Conservation (phyloP, 2,329 filamentous ascomycete genomes). For the Paecilomyces fulvus region DNA sequence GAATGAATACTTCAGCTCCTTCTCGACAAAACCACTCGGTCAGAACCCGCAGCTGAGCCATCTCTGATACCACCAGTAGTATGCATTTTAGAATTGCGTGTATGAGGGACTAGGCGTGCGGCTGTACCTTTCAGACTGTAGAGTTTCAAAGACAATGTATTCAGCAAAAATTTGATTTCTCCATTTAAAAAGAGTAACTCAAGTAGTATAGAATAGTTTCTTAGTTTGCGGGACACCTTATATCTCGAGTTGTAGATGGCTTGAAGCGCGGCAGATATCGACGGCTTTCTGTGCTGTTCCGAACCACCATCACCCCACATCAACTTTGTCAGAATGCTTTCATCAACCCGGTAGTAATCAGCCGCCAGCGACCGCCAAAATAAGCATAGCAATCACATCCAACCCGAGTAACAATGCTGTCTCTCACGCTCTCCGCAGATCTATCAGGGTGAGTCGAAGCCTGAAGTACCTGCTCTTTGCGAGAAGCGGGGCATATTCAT, state of each 20-base stretch:
- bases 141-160: background rate
- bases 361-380: background rate
- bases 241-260: background rate
- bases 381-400: background rate
- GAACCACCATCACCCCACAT: background rate
- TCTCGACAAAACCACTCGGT: conserved; percentile 51
- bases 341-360: conserved; percentile 1
- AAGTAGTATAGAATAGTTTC: background rate
- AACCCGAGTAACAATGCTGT: conserved; percentile 25
- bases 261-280: background rate
- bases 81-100: background rate
- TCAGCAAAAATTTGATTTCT: background rate
- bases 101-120: background rate
- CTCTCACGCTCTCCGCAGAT: conserved; percentile 30
- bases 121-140: background rate
- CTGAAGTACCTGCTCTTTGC: background rate
- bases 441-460: conserved; percentile 24
- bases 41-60: conserved; percentile 27
- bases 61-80: conserved; percentile 12
- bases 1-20: conserved; percentile 71
- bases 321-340: conserved; percentile 1
- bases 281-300: background rate
- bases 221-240: background rate
- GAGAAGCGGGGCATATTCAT: background rate
- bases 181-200: background rate